Evolutionary conservation across 768 basidiomycete genomes (phyloP).

Genomic region (Dentipellis sp.): DNA sequence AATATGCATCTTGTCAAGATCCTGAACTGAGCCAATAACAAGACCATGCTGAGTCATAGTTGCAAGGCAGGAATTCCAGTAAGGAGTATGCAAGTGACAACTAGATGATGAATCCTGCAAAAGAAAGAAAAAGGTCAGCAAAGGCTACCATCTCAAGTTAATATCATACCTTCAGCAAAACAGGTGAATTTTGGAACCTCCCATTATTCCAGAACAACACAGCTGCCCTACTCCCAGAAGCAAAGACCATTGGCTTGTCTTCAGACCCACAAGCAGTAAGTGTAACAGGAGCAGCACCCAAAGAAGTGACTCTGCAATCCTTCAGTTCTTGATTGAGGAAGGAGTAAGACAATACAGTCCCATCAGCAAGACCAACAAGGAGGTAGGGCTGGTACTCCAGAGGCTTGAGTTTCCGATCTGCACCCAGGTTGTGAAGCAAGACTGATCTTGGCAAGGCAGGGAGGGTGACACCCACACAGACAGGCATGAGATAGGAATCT

Average conservation of each 20-base stretch:
- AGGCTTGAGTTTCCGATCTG: constrained; percentile 22
- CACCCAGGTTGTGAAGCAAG: constrained; percentile 52
- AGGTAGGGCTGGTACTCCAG: constrained; percentile 41
- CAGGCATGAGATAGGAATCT: constrained; percentile 14
- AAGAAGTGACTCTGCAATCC: constrained; percentile 48
- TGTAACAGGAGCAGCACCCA: constrained; percentile 61
- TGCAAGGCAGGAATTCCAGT: constrained; percentile 46
- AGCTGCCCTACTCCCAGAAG: constrained; percentile 59
- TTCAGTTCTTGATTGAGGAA: constrained; percentile 28
- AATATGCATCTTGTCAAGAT: constrained; percentile 75
- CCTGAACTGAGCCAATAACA: constrained; percentile 54
- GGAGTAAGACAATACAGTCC: constrained; percentile 49
- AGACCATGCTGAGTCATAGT: constrained; percentile 46
- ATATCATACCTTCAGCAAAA: constrained; percentile 53
- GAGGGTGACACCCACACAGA: constrained; percentile 31
- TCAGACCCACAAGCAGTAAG: constrained; percentile 48
- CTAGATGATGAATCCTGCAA: constrained; percentile 40
- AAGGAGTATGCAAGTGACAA: constrained; percentile 39
- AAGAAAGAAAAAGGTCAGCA: neutral
- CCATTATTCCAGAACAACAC: constrained; percentile 62
- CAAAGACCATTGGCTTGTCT: constrained; percentile 52
- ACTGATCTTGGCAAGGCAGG: constrained; percentile 35
- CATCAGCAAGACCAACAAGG: constrained; percentile 69
- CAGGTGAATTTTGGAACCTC: constrained; percentile 55
- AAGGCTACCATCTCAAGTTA: neutral